These are phyloP conservation scores for Leishmania gerbilli DNA, from an alignment of 208 protist species.

Conservation along the genomic window DNA sequence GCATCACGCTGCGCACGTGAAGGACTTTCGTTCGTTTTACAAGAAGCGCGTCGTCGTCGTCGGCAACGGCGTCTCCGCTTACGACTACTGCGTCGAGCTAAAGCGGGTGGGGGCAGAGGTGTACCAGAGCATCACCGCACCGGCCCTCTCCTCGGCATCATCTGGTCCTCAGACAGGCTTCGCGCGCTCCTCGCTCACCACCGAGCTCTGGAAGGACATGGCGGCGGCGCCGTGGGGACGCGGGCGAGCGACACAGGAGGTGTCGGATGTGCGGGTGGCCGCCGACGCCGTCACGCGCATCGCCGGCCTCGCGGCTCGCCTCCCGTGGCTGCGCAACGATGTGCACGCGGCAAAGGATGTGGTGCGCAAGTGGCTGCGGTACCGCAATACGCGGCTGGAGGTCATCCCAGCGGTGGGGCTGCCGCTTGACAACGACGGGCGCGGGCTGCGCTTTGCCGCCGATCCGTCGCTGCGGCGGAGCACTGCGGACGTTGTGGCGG, in stretches of 20 bases:
- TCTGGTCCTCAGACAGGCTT: background rate
- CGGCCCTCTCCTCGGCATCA: background rate
- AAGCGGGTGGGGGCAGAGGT: slow-evolving; percentile 69
- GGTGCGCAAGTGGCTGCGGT: slow-evolving; percentile 61
- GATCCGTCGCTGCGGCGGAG: slow-evolving; percentile 18
- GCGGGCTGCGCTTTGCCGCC: slow-evolving; percentile 56
- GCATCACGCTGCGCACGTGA: slow-evolving; percentile 82
- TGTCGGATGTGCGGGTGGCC: slow-evolving; percentile 29
- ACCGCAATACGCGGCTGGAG: slow-evolving; percentile 41
- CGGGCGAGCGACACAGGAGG: background rate
- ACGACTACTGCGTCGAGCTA: slow-evolving; percentile 81
- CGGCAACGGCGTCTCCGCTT: slow-evolving; percentile 81
- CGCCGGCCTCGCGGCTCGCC: slow-evolving; percentile 27
- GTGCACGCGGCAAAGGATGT: slow-evolving; percentile 45
- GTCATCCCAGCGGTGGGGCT: slow-evolving; percentile 43
- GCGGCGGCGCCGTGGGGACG: background rate
- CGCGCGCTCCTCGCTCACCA: background rate
- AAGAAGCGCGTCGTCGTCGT: slow-evolving; percentile 79
- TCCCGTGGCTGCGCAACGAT: slow-evolving; percentile 59
- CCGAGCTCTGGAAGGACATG: slow-evolving; percentile 6
- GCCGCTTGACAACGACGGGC: slow-evolving; percentile 41
- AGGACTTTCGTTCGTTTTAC: slow-evolving; percentile 82
- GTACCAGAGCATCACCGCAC: slow-evolving; percentile 59
- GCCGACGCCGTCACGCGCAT: slow-evolving; percentile 39
- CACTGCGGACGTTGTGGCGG: slow-evolving; percentile 39